Base-by-base conservation (phyloP, 257 asterid genomes). In the Plantago elongata region DNA sequence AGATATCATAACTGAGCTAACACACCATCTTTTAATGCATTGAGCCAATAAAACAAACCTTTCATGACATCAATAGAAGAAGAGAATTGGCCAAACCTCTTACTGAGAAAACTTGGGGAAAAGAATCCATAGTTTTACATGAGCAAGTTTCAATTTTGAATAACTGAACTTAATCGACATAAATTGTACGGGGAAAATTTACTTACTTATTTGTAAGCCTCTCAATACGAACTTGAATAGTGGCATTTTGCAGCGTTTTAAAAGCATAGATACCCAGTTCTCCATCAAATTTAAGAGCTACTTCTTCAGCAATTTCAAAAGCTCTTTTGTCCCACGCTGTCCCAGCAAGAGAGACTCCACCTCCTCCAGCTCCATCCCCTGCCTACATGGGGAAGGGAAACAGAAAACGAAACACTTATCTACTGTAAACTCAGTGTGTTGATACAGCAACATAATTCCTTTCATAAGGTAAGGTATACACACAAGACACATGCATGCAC, bases 291-390 rank as follows among this genome's bases (percentile, higher is more conserved):
- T 94, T 85, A 52, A 68, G 61, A 62, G 73, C 76, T 73, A 88
- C 96, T 74, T 86, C 87, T 76, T 85, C 90, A 55, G 92, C 96
- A 63, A 91, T 81, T 57, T 78, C 80, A 54, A 84, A 70, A 34
- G 90, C 88, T 29, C 60, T 77, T 75, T 76, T 82, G 76, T 91
- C 96, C 98, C 98, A 88, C 5, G 15, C 44, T 55, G 88, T 80
- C 57, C 95, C 98, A 13, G 94, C 88, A 9, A 90, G 91, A 60
- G 78, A 76, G 59, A 82, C 66, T 66, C 96, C 98, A 64, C 94
- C 95, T 60, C 98, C 96, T 65, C 88, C 96, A 38, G 85, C 80
- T 63, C 96, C 98, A 77, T 91, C 98, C 46, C 98, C 96, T 60
- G 54, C 74, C 98, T 90, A 74, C 74, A 67, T 58, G 46, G 8